Conservation (phyloP, 1,284 basidiomycete genomes). For the Pisolithus thermaeus region DNA sequence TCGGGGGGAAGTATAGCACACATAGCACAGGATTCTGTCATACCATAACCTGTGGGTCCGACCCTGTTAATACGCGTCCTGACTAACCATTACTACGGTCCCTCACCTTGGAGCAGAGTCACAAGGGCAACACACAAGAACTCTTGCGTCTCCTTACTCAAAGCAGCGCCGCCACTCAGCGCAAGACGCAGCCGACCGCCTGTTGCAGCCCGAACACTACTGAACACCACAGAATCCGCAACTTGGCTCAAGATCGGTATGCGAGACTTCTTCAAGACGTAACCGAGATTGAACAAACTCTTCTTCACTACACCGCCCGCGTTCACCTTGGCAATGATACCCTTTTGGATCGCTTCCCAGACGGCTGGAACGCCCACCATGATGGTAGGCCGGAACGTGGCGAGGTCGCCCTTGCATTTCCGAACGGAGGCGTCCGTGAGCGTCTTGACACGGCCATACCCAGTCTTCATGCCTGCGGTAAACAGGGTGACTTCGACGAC, state of each 20-base stretch:
- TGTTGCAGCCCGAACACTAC: slow-evolving; percentile 73
- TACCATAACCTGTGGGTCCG: slow-evolving; percentile 68
- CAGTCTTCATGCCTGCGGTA: slow-evolving; percentile 69
- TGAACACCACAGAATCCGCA: slow-evolving; percentile 75
- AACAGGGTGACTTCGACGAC: slow-evolving; percentile 69
- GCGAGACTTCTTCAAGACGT: slow-evolving; percentile 61
- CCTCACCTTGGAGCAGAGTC: slow-evolving; percentile 75
- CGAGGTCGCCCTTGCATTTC: slow-evolving; percentile 87
- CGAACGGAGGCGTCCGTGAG: slow-evolving; percentile 87
- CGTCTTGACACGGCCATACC: slow-evolving; percentile 95
- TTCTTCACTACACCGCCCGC: slow-evolving; percentile 64
- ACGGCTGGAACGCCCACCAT: slow-evolving; percentile 92
- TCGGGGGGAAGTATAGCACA: slow-evolving; percentile 78
- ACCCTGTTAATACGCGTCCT: background rate
- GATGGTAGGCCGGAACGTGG: slow-evolving; percentile 75
- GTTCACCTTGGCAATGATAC: slow-evolving; percentile 79
- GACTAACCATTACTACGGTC: slow-evolving; percentile 1
- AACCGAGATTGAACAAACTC: slow-evolving; percentile 66
- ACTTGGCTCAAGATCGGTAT: slow-evolving; percentile 64
- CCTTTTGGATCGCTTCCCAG: slow-evolving; percentile 91
- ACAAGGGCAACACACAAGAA: slow-evolving; percentile 83
- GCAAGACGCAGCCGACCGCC: slow-evolving; percentile 80
- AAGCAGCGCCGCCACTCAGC: slow-evolving; percentile 82
- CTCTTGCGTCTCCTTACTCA: slow-evolving; percentile 85
- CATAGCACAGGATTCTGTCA: slow-evolving; percentile 92